Conservation (phyloP, 805 yeast genomes). For the Metschnikowia rubicola region DNA sequence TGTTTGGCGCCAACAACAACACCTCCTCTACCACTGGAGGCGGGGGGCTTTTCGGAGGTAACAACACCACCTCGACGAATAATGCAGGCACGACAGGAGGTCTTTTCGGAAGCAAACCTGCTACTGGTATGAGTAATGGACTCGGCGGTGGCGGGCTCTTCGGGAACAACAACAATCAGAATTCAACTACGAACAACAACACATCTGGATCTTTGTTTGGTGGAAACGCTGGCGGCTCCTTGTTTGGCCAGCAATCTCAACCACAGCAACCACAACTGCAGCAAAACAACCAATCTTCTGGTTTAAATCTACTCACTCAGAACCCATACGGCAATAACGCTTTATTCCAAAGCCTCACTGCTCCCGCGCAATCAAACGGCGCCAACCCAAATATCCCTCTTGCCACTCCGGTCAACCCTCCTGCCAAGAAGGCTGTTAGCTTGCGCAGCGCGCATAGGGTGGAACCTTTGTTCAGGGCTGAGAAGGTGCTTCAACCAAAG, state of each 20-base stretch:
- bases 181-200: conserved; percentile 12
- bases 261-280: conserved; percentile 17
- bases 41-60: conserved; percentile 29
- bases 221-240: conserved; percentile 19
- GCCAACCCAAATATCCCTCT: conserved; percentile 28
- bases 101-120: conserved; percentile 15
- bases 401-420: conserved; percentile 18
- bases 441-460: conserved; percentile 55
- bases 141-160: conserved; percentile 19
- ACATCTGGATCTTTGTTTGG: conserved; percentile 21
- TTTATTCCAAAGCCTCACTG: conserved; percentile 49
- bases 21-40: conserved; percentile 11
- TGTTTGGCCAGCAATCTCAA: conserved; percentile 26
- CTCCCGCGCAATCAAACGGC: conserved; percentile 20
- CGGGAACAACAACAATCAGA: conserved; percentile 17
- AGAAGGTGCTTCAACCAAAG: not conserved
- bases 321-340: conserved; percentile 82
- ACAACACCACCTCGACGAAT: conserved; percentile 16
- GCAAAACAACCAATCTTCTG: conserved; percentile 1
- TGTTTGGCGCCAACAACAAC: conserved; percentile 36
- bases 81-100: conserved; percentile 18
- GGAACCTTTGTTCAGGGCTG: conserved; percentile 47
- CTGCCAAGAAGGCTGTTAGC: conserved; percentile 55
- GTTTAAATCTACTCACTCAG: conserved; percentile 27
- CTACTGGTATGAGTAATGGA: conserved; percentile 8